Evolutionary conservation across 2,329 filamentous ascomycete genomes (phyloP).

Genomic region (Fusarium cyanostomum): DNA sequence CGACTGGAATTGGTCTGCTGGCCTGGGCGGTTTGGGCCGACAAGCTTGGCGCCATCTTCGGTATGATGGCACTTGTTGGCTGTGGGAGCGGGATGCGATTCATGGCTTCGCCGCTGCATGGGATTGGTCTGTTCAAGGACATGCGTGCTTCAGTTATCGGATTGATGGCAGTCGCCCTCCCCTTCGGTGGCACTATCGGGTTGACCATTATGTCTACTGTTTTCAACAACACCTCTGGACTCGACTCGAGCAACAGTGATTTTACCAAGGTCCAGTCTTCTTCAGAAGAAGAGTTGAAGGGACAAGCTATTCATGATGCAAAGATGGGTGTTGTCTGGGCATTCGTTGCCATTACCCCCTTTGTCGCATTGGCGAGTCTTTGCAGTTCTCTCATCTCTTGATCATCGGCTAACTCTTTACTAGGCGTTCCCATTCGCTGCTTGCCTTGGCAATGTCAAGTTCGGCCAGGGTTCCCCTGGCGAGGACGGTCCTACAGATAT

Average conservation of each 20-base stretch:
- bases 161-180: conserved; percentile 66
- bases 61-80: conserved; percentile 73
- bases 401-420: conserved; percentile 8
- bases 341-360: conserved; percentile 68
- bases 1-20: conserved; percentile 66
- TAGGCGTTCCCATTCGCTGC: conserved; percentile 41
- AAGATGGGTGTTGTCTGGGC: conserved; percentile 71
- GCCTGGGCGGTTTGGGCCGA: conserved; percentile 64
- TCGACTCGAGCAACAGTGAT: conserved; percentile 36
- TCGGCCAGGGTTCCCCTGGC: conserved; percentile 40
- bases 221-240: conserved; percentile 66
- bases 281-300: conserved; percentile 8
- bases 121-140: conserved; percentile 67
- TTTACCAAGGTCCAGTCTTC: conserved; percentile 38
- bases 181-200: conserved; percentile 71
- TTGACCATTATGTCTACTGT: conserved; percentile 75
- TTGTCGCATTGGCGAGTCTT: conserved; percentile 57
- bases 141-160: conserved; percentile 67
- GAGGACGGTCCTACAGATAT: conserved; percentile 42
- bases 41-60: conserved; percentile 63
- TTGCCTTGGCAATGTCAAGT: conserved; percentile 47
- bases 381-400: background rate
- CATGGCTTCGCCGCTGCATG: conserved; percentile 72
- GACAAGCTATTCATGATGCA: conserved; percentile 39
- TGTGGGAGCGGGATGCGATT: conserved; percentile 71